These are phyloP conservation scores for Houttuynia cordata DNA, from an alignment of 164 flowering plant genomes.

Conservation along the genomic window DNA sequence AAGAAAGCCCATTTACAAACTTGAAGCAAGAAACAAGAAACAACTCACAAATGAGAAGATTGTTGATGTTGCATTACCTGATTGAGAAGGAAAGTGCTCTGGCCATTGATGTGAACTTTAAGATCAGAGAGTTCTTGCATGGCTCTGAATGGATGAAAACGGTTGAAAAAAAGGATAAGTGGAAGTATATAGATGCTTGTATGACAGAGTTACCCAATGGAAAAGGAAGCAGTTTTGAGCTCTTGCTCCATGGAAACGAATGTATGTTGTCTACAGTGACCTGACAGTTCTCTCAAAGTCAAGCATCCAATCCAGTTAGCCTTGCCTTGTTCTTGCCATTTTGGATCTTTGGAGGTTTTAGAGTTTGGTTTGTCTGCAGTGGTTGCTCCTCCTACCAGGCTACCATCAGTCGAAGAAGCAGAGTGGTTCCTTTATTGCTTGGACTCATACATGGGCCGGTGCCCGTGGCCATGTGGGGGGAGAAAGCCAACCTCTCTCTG, in stretches of 20 bases:
- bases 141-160: conserved; percentile 1
- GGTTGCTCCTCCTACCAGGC: too few relatives aligned
- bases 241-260: background rate
- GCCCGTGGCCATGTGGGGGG: conserved; percentile 2
- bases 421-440: too few relatives aligned
- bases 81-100: conserved; percentile 50
- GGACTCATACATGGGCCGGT: conserved; percentile 1
- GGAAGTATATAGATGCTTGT: background rate
- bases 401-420: too few relatives aligned
- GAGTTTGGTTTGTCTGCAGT: background rate
- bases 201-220: background rate
- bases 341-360: background rate
- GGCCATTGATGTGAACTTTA: conserved; percentile 54
- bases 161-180: background rate
- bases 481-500: background rate
- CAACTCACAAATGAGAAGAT: background rate
- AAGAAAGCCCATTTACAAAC: background rate
- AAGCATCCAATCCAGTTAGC: conserved; percentile 1
- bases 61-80: too few relatives aligned
- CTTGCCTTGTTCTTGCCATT: too few relatives aligned
- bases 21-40: background rate
- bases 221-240: background rate
- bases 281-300: conserved; percentile 1
- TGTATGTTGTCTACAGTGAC: background rate
- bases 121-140: conserved; percentile 40